phyloP scores from a whole-genome alignment of 768 basidiomycete genomes.

The Agrocybe chaxingu region DNA sequence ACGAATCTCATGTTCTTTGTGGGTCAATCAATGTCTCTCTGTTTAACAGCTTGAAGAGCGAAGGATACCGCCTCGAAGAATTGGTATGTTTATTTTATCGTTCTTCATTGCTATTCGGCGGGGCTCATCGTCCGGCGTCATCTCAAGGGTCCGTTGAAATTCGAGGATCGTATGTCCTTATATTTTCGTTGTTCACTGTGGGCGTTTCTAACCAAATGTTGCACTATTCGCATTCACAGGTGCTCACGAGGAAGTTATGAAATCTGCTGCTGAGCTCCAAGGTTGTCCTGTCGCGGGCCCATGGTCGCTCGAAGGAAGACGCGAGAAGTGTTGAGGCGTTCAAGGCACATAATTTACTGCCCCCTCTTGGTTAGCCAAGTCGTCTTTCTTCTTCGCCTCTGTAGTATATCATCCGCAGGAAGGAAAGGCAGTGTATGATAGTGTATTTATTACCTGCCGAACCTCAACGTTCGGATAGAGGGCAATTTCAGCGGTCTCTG shows the following conservation, averaged over 20 bases:
- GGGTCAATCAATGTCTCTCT: not conserved
- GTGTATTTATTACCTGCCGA: no score
- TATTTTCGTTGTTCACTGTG: no score
- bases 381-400: no score
- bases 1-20: not conserved
- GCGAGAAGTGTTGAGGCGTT: no score
- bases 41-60: constrained; percentile 26
- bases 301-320: constrained; percentile 20
- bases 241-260: constrained; percentile 39
- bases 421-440: no score
- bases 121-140: not conserved
- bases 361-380: no score
- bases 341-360: no score
- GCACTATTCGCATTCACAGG: constrained; percentile 19
- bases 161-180: constrained; percentile 30
- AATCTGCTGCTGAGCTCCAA: constrained; percentile 36
- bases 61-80: constrained; percentile 42
- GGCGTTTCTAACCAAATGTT: not conserved
- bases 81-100: constrained; percentile 24
- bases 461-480: no score
- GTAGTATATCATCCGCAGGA: no score
- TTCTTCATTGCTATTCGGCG: not conserved
- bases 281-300: constrained; percentile 39
- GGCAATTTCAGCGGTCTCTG: no score
- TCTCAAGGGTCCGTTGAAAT: constrained; percentile 32